phyloP scores from a whole-genome alignment of 192 early-diverging fungal genomes.

The Podila horticola region DNA sequence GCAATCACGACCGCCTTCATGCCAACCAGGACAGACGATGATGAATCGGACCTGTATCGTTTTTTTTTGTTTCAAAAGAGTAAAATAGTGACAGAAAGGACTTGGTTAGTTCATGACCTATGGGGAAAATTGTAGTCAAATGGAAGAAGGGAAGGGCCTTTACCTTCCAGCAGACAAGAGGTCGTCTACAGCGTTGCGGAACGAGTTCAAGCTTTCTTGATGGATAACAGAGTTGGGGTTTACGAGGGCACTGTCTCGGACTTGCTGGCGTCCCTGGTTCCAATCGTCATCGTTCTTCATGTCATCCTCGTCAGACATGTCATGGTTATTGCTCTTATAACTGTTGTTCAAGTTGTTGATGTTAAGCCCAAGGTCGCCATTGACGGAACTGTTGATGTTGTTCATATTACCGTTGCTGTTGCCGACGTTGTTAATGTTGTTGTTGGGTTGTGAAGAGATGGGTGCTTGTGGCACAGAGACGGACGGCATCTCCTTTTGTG shows the following conservation, averaged over 20 bases:
- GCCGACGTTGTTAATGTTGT: neutral
- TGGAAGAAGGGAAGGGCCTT: neutral
- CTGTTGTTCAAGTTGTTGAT: neutral
- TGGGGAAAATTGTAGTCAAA: neutral
- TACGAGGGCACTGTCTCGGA: slow-evolving; percentile 74
- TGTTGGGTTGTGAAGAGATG: slow-evolving; percentile 4
- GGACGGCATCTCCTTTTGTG: neutral
- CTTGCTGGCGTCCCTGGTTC: slow-evolving; percentile 61
- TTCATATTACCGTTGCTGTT: slow-evolving; percentile 6
- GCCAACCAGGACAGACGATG: slow-evolving; percentile 79
- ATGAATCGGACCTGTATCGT: slow-evolving; percentile 66
- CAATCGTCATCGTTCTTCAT: slow-evolving; percentile 35
- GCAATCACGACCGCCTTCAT: slow-evolving; percentile 87
- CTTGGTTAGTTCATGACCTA: too few relatives aligned
- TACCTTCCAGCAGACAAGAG: slow-evolving; percentile 81
- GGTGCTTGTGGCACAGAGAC: neutral
- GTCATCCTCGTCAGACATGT: slow-evolving; percentile 1
- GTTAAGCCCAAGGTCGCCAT: neutral
- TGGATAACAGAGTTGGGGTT: slow-evolving; percentile 76
- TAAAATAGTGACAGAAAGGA: too few relatives aligned
- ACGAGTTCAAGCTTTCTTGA: slow-evolving; percentile 60
- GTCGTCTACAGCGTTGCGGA: slow-evolving; percentile 76
- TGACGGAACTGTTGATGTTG: neutral
- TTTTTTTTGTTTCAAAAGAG: too few relatives aligned
- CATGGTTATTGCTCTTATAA: slow-evolving; percentile 17